Conservation (phyloP, 768 basidiomycete genomes). For the Auricularia cornea region DNA sequence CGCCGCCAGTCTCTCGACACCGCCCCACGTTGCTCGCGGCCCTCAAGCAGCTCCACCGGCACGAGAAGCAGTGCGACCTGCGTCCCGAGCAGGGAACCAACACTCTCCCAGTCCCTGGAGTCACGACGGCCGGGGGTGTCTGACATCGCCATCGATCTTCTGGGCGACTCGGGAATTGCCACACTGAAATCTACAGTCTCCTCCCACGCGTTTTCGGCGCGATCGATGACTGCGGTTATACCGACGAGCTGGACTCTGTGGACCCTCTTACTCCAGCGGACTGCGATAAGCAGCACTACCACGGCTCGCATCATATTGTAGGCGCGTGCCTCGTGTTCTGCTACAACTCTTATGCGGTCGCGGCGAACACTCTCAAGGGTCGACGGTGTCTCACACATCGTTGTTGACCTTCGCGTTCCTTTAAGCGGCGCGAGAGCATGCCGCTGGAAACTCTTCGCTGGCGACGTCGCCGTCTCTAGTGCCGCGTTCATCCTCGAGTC, state of each 20-base stretch:
- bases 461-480: constrained; percentile 66
- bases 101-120: neutral
- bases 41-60: neutral
- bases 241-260: constrained; percentile 24
- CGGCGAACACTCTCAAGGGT: constrained; percentile 39
- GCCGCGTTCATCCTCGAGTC: constrained; percentile 74
- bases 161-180: constrained; percentile 50
- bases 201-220: constrained; percentile 20
- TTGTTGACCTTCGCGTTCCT: constrained; percentile 47
- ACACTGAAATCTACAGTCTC: constrained; percentile 29
- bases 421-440: neutral
- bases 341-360: no score
- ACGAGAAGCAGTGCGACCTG: neutral
- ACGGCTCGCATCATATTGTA: constrained; percentile 34
- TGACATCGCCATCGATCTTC: constrained; percentile 46
- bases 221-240: constrained; percentile 34
- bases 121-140: constrained; percentile 45
- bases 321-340: constrained; percentile 66
- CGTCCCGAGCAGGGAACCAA: neutral
- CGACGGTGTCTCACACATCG: constrained; percentile 42
- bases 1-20: neutral
- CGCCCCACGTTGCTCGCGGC: neutral
- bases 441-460: constrained; percentile 20
- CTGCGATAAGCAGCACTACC: neutral
- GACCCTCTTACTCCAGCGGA: neutral